Evolutionary conservation across 2,329 filamentous ascomycete genomes (phyloP), one percentile per base, ranked within the genome.

Genomic region (Gremmenia infestans): DNA sequence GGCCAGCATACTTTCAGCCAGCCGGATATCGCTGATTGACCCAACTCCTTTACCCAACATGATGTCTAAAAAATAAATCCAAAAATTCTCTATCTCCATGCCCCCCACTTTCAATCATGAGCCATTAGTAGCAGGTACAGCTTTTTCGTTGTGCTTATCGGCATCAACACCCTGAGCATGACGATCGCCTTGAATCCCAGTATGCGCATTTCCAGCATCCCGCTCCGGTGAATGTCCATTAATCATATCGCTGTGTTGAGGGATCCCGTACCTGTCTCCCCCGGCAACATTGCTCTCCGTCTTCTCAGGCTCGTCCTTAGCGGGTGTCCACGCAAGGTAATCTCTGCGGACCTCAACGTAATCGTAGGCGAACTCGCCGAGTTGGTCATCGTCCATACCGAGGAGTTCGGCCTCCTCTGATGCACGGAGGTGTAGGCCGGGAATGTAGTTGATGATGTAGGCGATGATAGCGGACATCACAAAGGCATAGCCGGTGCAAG

Each of bases 381-480:
- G 88, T 75, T 94, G 89, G 74, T 93, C 89, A 70, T 93, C 89
- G 68, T 94, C 89, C 88, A 93, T 92, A 64, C 89, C 89, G 55
- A 93, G 82, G 12, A 93, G 82, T 73, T 94, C 89, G 23, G 89
- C 89, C 73, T 92, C 87, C 68, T 91, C 88, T 25, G 82, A 87
- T 8, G 89, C 88, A 56, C 89, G 88, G 47, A 94, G 86, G 71
- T 91, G 82, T 19, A 94, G 81, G 48, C 89, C 89, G 25, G 89
- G 89, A 22, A 91, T 78, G 61, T 85, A 71, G 75, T 94, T 86
- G 74, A 94, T 88, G 67, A 75, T 69, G 74, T 87, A 89, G 59
- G 89, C 89, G 65, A 94, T 81, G 65, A 87, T 68, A 54, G 87
- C 85, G 57, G 86, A 89, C 66, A 94, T 78, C 67, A 85, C 79